Conservation (phyloP, 805 yeast genomes). For the Clavispora phyllophila region DNA sequence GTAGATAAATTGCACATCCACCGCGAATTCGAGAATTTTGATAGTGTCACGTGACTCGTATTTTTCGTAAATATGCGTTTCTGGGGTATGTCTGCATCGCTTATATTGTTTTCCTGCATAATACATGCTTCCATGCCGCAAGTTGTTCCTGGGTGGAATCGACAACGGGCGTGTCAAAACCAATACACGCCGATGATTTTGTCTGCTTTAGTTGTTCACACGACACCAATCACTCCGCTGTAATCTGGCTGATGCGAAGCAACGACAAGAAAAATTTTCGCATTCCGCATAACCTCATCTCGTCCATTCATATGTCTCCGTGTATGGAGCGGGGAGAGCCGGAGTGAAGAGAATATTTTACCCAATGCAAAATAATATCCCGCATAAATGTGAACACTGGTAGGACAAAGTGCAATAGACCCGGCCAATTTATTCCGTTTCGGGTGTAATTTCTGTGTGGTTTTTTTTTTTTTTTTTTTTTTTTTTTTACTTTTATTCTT, state of each 20-base stretch:
- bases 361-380: too few species aligned
- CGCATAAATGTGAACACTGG: too few species aligned
- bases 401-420: too few species aligned
- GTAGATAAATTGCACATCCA: constrained; percentile 11
- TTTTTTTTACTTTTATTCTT: too few species aligned
- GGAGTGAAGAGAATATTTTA: too few species aligned
- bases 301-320: too few species aligned
- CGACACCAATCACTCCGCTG: not conserved
- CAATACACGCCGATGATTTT: not conserved
- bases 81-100: not conserved
- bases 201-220: not conserved
- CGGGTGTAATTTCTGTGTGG: not conserved
- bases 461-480: too few species aligned
- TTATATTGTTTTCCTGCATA: not conserved
- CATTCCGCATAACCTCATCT: not conserved
- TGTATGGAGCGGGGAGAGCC: too few species aligned
- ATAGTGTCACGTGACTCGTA: not conserved
- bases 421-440: not conserved
- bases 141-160: not conserved
- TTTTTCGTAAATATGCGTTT: not conserved
- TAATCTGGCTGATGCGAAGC: too few species aligned
- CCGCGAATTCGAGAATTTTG: not conserved
- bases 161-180: not conserved
- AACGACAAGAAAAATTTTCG: not conserved
- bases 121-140: not conserved